A percentile compares a stretch with the other conserved stretches of the same genome.
Conservation (phyloP, 1,284 basidiomycete genomes). For the Nidula niveotomentosa region DNA sequence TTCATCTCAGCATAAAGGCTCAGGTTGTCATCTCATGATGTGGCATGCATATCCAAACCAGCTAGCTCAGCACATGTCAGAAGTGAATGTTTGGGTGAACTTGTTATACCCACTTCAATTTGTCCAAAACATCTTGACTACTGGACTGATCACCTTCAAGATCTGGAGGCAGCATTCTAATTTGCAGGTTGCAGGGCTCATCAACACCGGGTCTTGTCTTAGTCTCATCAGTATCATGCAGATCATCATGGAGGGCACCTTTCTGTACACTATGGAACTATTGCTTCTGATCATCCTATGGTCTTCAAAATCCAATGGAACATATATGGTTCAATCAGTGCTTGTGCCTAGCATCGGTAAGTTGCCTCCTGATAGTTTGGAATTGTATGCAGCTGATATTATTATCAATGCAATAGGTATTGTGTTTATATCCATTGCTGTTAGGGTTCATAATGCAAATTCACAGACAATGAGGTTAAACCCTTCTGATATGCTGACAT, state of each 20-base stretch:
- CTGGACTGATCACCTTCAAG: conserved; percentile 18
- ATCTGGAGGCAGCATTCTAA: conserved; percentile 18
- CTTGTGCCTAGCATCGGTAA: conserved; percentile 14
- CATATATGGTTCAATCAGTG: conserved; percentile 19
- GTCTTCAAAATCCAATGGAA: conserved; percentile 14
- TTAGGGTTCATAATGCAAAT: background rate
- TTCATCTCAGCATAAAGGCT: background rate
- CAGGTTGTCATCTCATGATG: background rate
- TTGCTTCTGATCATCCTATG: conserved; percentile 19
- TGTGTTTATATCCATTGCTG: background rate
- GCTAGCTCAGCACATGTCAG: background rate
- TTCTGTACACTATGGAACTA: conserved; percentile 19
- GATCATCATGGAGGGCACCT: conserved; percentile 22
- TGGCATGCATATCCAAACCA: background rate
- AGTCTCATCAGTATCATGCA: conserved; percentile 16
- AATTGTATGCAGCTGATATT: background rate
- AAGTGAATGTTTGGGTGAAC: background rate
- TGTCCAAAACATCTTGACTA: conserved; percentile 22
- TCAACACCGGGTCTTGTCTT: conserved; percentile 12
- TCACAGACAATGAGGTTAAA: background rate
- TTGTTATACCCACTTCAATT: conserved; percentile 10
- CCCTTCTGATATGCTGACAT: background rate
- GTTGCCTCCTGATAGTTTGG: background rate
- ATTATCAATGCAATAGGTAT: background rate
- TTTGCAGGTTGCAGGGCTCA: conserved; percentile 11